These are phyloP conservation scores for Fusarium sublunatum DNA, from an alignment of 2,329 filamentous ascomycete species.

Conservation along the genomic window DNA sequence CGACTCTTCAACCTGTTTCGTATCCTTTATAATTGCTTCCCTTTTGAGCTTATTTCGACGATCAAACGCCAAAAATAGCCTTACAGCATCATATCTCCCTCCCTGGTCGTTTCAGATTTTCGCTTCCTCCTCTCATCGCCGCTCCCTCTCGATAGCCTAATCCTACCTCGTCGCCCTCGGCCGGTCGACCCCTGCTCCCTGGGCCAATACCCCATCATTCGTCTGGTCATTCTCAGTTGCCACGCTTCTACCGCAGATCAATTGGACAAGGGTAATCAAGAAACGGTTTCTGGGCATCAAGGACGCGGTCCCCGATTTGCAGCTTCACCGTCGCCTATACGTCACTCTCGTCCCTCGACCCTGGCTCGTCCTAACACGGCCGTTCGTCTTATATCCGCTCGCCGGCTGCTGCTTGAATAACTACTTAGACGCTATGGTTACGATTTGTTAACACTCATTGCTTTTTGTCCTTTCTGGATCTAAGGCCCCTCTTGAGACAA, in stretches of 20 bases:
- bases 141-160: constrained; percentile 24
- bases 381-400: constrained; percentile 23
- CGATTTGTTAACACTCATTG: constrained; percentile 16
- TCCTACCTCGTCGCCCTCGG: constrained; percentile 25
- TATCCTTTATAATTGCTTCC: constrained; percentile 8
- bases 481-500: constrained; percentile 1
- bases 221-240: constrained; percentile 17
- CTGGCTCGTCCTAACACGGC: constrained; percentile 17
- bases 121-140: constrained; percentile 20
- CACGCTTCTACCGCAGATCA: constrained; percentile 30
- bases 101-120: constrained; percentile 34
- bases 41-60: constrained; percentile 17
- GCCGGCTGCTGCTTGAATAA: constrained; percentile 20
- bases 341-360: constrained; percentile 30
- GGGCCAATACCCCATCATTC: constrained; percentile 11
- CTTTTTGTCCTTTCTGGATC: constrained; percentile 16
- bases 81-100: constrained; percentile 19
- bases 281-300: constrained; percentile 27
- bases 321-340: constrained; percentile 25
- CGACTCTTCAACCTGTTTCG: constrained; percentile 10
- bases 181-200: constrained; percentile 26
- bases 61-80: constrained; percentile 26
- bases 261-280: constrained; percentile 36
- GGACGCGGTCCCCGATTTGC: constrained; percentile 19
- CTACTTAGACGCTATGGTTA: constrained; percentile 19